These are phyloP conservation scores for Coemansia sp. DNA, from an alignment of 192 early-diverging fungal genomes.

Conservation along the genomic window DNA sequence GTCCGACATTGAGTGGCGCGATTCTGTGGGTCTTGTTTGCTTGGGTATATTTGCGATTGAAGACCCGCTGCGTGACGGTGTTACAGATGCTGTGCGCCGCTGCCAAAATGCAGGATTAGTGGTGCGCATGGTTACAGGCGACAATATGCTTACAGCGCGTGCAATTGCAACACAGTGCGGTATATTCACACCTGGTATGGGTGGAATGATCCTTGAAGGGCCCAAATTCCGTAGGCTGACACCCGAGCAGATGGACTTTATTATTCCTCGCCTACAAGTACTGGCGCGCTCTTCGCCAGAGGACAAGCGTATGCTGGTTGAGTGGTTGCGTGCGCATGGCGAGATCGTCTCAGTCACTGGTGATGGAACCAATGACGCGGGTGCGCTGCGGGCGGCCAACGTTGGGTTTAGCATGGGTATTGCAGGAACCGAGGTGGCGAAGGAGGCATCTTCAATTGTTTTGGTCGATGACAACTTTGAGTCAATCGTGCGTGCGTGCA, in stretches of 20 bases:
- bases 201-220: conserved; percentile 93
- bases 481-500: conserved; percentile 92
- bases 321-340: conserved; percentile 79
- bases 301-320: conserved; percentile 95
- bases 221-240: conserved; percentile 86
- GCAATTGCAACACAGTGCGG: conserved; percentile 93
- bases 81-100: conserved; percentile 82
- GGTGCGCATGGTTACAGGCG: conserved; percentile 99
- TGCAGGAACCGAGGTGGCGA: conserved; percentile 98
- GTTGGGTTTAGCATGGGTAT: conserved; percentile 99
- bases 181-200: conserved; percentile 74
- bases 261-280: conserved; percentile 92
- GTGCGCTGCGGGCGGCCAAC: conserved; percentile 90
- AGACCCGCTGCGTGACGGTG: conserved; percentile 94
- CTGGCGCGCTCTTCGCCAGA: conserved; percentile 91
- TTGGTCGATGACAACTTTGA: conserved; percentile 99
- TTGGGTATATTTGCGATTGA: conserved; percentile 93
- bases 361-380: conserved; percentile 99
- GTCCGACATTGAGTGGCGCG: conserved; percentile 48
- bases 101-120: conserved; percentile 91
- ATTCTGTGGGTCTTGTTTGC: conserved; percentile 67
- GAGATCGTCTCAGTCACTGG: conserved; percentile 98
- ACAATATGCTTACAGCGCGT: conserved; percentile 89
- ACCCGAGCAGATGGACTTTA: conserved; percentile 80
- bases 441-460: conserved; percentile 98